These are phyloP conservation scores for Mycena albidolilacea DNA, from an alignment of 768 basidiomycete genomes.

Conservation along the genomic window DNA sequence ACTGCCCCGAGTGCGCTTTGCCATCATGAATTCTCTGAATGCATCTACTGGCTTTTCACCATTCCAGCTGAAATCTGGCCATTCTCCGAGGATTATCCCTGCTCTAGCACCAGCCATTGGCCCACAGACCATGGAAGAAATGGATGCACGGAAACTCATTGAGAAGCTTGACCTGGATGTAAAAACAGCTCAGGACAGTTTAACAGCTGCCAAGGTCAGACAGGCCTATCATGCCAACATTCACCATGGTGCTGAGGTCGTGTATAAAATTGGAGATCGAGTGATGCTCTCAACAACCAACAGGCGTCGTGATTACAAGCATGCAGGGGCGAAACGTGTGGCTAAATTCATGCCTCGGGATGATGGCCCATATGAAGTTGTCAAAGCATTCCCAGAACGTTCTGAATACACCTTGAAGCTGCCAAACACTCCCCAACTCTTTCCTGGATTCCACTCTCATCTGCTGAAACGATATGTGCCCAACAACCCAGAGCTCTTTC, in stretches of 20 bases:
- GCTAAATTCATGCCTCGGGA: not conserved
- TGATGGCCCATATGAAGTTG: conserved; percentile 27
- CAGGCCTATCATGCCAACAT: conserved; percentile 21
- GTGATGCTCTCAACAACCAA: conserved; percentile 21
- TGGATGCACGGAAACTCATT: conserved; percentile 15
- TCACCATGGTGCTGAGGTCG: conserved; percentile 4
- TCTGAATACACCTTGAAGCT: conserved; percentile 25
- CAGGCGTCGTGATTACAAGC: not conserved
- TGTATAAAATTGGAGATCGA: conserved; percentile 18
- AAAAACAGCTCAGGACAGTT: conserved; percentile 23
- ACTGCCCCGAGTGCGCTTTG: conserved; percentile 41
- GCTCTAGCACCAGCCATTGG: conserved; percentile 16
- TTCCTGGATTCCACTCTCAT: conserved; percentile 41
- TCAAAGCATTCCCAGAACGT: conserved; percentile 21
- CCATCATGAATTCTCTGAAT: conserved; percentile 42
- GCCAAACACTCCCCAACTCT: conserved; percentile 28
- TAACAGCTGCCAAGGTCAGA: conserved; percentile 25
- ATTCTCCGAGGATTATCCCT: conserved; percentile 17
- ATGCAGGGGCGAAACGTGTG: no score
- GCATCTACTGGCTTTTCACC: conserved; percentile 38
- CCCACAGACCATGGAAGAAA: conserved; percentile 8
- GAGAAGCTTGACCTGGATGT: conserved; percentile 23
- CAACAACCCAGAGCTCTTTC: conserved; percentile 10
- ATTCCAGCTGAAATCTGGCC: conserved; percentile 25
- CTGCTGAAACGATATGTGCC: conserved; percentile 12